Conservation (phyloP, 1,284 basidiomycete genomes). For the Wallemia mellicola region DNA sequence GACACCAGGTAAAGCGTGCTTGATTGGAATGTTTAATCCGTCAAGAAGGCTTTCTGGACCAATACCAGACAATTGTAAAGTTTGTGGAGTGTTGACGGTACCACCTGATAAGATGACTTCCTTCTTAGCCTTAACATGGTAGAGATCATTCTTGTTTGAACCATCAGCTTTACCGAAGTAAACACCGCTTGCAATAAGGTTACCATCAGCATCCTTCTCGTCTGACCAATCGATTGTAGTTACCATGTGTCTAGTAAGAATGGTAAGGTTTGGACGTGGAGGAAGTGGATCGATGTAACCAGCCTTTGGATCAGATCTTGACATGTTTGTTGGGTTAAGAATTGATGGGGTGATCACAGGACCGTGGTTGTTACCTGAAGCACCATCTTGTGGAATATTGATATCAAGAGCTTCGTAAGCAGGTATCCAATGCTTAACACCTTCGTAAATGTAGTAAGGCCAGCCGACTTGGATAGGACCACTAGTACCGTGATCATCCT, state of each 20-base stretch:
- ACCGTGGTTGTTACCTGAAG: slow-evolving; percentile 1
- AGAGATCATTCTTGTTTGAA: slow-evolving; percentile 11
- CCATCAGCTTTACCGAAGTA: slow-evolving; percentile 20
- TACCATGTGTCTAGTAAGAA: slow-evolving; percentile 27
- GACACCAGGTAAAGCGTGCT: slow-evolving; percentile 32
- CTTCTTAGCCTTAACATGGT: slow-evolving; percentile 22
- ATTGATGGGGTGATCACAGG: slow-evolving; percentile 24
- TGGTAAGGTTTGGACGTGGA: slow-evolving; percentile 29
- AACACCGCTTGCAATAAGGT: slow-evolving; percentile 26
- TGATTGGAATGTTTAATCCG: slow-evolving; percentile 21
- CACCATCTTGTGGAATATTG: background rate
- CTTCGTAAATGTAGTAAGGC: slow-evolving; percentile 1
- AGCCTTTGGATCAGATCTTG: slow-evolving; percentile 32
- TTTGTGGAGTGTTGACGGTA: slow-evolving; percentile 30
- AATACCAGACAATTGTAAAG: slow-evolving; percentile 39
- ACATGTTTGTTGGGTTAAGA: slow-evolving; percentile 32
- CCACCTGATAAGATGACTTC: slow-evolving; percentile 29
- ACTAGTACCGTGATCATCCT: slow-evolving; percentile 18
- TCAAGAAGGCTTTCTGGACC: slow-evolving; percentile 29
- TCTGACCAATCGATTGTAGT: slow-evolving; percentile 33
- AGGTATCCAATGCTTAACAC: background rate
- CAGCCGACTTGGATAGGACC: slow-evolving; percentile 21
- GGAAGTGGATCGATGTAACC: slow-evolving; percentile 36
- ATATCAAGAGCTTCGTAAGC: background rate
- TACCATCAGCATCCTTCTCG: slow-evolving; percentile 15